These are phyloP conservation scores for Tetradesmus obliquus DNA, from an alignment of 139 green algal genomes.

Conservation along the genomic window DNA sequence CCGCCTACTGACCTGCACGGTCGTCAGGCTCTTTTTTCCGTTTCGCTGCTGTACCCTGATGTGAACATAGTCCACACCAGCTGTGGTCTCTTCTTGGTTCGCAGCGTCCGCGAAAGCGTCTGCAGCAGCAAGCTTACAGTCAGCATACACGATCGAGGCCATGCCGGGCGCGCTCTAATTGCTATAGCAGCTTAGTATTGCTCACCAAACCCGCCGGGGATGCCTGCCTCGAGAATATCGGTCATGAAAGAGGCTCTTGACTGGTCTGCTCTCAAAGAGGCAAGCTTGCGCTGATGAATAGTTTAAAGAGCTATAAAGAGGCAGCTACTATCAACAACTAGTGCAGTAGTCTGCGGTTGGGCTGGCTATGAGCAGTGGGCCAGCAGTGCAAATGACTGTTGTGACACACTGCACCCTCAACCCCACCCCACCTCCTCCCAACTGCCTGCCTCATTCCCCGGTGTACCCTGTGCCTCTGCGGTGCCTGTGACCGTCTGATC, in stretches of 20 bases:
- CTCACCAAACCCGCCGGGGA: constrained; percentile 52
- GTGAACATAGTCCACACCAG: constrained; percentile 80
- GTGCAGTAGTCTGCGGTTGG: background rate
- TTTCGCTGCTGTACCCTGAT: constrained; percentile 98
- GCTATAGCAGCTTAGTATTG: background rate
- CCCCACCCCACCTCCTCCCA: background rate
- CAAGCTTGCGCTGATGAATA: background rate
- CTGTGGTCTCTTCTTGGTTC: constrained; percentile 49
- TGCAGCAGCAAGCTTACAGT: background rate
- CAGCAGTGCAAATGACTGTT: background rate
- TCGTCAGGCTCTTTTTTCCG: constrained; percentile 98
- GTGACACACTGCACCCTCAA: background rate
- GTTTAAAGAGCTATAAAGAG: background rate
- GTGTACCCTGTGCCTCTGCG: too few species aligned
- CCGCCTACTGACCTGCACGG: constrained; percentile 78
- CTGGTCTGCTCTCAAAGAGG: background rate
- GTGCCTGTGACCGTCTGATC: too few species aligned
- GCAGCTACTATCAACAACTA: background rate
- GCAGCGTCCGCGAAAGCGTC: constrained; percentile 53
- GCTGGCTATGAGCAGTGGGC: background rate
- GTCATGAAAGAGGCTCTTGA: constrained; percentile 43
- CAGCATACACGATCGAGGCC: background rate
- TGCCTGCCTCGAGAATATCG: constrained; percentile 30
- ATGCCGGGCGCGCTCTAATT: background rate
- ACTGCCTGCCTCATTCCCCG: background rate